Evolutionary conservation across 2,329 filamentous ascomycete species (phyloP).

Genomic region (Seiridium cupressi): DNA sequence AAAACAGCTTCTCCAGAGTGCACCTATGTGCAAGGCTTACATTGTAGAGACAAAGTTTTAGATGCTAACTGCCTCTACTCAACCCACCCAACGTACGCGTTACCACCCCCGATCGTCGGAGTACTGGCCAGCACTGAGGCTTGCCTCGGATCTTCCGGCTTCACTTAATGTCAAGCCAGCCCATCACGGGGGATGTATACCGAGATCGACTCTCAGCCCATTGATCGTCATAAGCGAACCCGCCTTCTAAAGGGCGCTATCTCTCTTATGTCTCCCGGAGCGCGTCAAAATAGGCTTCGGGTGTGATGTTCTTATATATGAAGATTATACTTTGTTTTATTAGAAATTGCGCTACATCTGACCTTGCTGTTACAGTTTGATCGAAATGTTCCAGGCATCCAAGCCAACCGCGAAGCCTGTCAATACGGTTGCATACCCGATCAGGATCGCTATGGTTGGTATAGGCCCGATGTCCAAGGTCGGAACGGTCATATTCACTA

Average conservation of each 20-base stretch:
- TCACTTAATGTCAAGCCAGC: too few species aligned
- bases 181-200: too few species aligned
- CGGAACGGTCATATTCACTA: constrained; percentile 82
- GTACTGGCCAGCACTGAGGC: too few species aligned
- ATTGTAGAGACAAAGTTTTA: background rate
- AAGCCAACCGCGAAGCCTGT: constrained; percentile 66
- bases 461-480: constrained; percentile 70
- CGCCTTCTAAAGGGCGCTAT: too few species aligned
- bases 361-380: constrained; percentile 44
- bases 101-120: too few species aligned
- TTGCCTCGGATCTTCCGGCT: too few species aligned
- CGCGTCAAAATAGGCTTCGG: too few species aligned
- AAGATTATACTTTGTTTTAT: background rate
- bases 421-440: constrained; percentile 68
- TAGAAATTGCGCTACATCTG: background rate
- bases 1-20: background rate
- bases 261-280: too few species aligned
- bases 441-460: constrained; percentile 70
- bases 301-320: background rate
- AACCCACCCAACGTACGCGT: too few species aligned
- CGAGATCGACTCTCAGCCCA: too few species aligned
- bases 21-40: too few species aligned
- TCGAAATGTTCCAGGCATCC: constrained; percentile 64
- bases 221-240: too few species aligned
- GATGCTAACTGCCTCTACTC: background rate